Conservation (phyloP, 2,329 filamentous ascomycete species). For the Trichoderma sp. region DNA sequence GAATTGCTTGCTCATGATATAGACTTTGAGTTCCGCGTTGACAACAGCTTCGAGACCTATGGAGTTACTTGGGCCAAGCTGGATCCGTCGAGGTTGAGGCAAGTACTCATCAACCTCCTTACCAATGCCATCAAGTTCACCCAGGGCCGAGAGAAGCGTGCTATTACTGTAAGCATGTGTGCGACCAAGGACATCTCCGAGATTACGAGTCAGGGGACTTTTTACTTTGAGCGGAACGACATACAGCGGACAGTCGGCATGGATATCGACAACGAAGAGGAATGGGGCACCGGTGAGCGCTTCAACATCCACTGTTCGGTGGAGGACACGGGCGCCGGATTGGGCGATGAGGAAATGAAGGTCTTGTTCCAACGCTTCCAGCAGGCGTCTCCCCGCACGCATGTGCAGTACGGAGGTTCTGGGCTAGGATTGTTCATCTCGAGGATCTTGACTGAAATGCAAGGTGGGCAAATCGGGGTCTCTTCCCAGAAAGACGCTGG, state of each 20-base stretch:
- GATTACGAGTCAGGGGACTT: slow-evolving; percentile 38
- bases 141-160: slow-evolving; percentile 55
- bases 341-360: slow-evolving; percentile 63
- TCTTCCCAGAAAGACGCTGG: slow-evolving; percentile 64
- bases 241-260: slow-evolving; percentile 34
- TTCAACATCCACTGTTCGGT: slow-evolving; percentile 72
- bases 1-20: slow-evolving; percentile 72
- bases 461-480: slow-evolving; percentile 75
- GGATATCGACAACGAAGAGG: slow-evolving; percentile 51
- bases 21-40: slow-evolving; percentile 64
- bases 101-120: slow-evolving; percentile 74
- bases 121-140: slow-evolving; percentile 66
- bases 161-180: slow-evolving; percentile 63
- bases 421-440: slow-evolving; percentile 74
- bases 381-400: slow-evolving; percentile 65
- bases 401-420: slow-evolving; percentile 70
- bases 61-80: slow-evolving; percentile 69
- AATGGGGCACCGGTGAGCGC: slow-evolving; percentile 70
- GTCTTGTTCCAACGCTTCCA: slow-evolving; percentile 67
- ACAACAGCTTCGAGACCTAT: slow-evolving; percentile 63
- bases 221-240: slow-evolving; percentile 48
- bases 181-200: slow-evolving; percentile 55
- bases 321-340: slow-evolving; percentile 66
- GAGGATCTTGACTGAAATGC: slow-evolving; percentile 69
- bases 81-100: slow-evolving; percentile 70